Evolutionary conservation across 768 basidiomycete genomes (phyloP).

Genomic region (Mycena haematopus): DNA sequence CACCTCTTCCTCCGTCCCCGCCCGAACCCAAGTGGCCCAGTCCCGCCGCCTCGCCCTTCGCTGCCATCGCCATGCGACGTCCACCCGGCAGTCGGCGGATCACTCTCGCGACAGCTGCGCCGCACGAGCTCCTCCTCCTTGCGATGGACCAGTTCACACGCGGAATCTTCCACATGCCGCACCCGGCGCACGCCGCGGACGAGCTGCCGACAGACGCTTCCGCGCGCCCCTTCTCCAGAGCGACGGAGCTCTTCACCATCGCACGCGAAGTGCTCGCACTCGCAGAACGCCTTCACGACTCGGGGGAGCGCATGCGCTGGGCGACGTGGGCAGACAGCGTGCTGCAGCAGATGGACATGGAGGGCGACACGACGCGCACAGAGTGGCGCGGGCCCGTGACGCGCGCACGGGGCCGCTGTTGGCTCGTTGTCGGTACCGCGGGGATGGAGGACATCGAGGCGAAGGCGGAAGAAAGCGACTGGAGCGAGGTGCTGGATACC

Average conservation of each 20-base stretch:
- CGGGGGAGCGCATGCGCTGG: conserved; percentile 59
- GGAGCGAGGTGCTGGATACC: conserved; percentile 46
- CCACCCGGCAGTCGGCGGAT: conserved; percentile 59
- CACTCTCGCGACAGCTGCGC: conserved; percentile 46
- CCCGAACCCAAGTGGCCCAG: conserved; percentile 55
- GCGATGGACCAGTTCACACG: conserved; percentile 75
- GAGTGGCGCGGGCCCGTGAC: conserved; percentile 54
- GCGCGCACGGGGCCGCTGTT: conserved; percentile 58
- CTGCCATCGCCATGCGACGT: conserved; percentile 52
- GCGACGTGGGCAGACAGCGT: conserved; percentile 67
- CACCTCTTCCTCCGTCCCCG: conserved; percentile 10
- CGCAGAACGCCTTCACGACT: conserved; percentile 57
- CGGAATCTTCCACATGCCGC: conserved; percentile 77
- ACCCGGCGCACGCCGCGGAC: conserved; percentile 38
- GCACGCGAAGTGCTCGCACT: conserved; percentile 66
- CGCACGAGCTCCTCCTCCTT: conserved; percentile 60
- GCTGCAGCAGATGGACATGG: conserved; percentile 69
- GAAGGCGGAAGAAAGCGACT: conserved; percentile 51
- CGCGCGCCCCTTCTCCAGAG: conserved; percentile 54
- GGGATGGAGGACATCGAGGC: conserved; percentile 61
- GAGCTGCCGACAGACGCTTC: conserved; percentile 20
- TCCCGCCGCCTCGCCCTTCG: conserved; percentile 54
- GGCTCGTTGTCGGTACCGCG: conserved; percentile 63
- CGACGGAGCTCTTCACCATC: conserved; percentile 66
- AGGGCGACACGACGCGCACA: conserved; percentile 52